phyloP scores from a whole-genome alignment of 1,284 basidiomycete species.

The Volvariella surrecta region DNA sequence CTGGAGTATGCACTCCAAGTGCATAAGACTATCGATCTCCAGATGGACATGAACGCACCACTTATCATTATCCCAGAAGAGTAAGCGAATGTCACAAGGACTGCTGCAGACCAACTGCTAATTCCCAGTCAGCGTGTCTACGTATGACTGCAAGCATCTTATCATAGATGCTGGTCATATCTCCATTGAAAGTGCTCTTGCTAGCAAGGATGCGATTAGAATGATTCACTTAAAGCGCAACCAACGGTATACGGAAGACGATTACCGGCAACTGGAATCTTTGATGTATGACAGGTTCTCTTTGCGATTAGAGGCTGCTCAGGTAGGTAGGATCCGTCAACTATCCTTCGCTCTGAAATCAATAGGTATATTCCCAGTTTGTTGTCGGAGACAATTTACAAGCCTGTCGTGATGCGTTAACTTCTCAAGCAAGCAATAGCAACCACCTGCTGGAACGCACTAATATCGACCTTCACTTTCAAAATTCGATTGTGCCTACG shows the following conservation, averaged over 20 bases:
- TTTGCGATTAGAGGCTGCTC: conserved; percentile 82
- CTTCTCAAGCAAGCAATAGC: conserved; percentile 45
- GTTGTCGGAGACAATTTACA: conserved; percentile 84
- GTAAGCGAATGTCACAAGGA: conserved; percentile 31
- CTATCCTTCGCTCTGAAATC: conserved; percentile 3
- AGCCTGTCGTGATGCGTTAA: conserved; percentile 74
- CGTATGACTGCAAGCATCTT: conserved; percentile 76
- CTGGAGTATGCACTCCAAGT: conserved; percentile 90
- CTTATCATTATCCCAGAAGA: conserved; percentile 97
- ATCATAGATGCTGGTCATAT: conserved; percentile 98
- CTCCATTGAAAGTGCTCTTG: conserved; percentile 85
- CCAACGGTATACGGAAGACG: conserved; percentile 82
- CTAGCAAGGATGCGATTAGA: conserved; percentile 75
- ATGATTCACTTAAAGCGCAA: conserved; percentile 83
- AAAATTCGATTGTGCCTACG: conserved; percentile 90
- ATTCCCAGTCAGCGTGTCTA: conserved; percentile 54
- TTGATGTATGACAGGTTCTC: conserved; percentile 96
- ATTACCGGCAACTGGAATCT: conserved; percentile 83
- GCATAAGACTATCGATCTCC: conserved; percentile 94
- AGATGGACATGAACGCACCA: conserved; percentile 95
- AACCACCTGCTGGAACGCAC: conserved; percentile 92
- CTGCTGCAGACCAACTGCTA: not conserved
- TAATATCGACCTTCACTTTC: conserved; percentile 85
- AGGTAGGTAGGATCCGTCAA: conserved; percentile 40
- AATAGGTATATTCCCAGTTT: conserved; percentile 48